Evolutionary conservation across 129 eudicot genomes (phyloP).

Genomic region (Flaveria linearis): DNA sequence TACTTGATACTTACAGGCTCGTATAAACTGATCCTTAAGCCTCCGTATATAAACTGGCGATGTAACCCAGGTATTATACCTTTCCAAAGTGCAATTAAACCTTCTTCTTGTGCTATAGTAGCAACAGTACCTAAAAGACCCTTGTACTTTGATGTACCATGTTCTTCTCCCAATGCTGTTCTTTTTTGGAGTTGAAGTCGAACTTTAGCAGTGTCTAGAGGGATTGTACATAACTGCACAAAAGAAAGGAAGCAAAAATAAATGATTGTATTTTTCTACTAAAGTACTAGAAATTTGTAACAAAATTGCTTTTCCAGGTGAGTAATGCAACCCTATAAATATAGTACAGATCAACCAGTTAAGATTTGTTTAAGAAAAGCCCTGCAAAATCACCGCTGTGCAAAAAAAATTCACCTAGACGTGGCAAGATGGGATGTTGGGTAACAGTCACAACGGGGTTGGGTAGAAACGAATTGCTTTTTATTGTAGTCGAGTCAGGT

Average conservation of each 20-base stretch:
- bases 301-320: not conserved
- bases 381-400: not conserved
- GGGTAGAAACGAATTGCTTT: not conserved
- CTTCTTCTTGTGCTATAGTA: slow-evolving; percentile 92
- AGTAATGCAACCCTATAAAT: not conserved
- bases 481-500: not conserved
- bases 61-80: slow-evolving; percentile 92
- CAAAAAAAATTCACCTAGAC: not conserved
- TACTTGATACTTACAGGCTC: slow-evolving; percentile 70
- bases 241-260: not conserved
- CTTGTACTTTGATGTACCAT: slow-evolving; percentile 59
- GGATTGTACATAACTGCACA: slow-evolving; percentile 85
- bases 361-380: not conserved
- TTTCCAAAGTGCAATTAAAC: slow-evolving; percentile 91
- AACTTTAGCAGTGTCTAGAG: slow-evolving; percentile 94
- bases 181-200: slow-evolving; percentile 94
- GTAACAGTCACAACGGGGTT: not conserved
- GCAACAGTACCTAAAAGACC: slow-evolving; percentile 77
- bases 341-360: slow-evolving; percentile 8
- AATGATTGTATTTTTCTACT: not conserved
- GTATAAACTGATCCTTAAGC: slow-evolving; percentile 85
- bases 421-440: not conserved
- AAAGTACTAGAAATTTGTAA: not conserved
- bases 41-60: slow-evolving; percentile 90
- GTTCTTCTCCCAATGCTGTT: slow-evolving; percentile 49